These are phyloP conservation scores for Wickerhamomyces ciferrii DNA, from an alignment of 805 yeast genomes.

Conservation along the genomic window DNA sequence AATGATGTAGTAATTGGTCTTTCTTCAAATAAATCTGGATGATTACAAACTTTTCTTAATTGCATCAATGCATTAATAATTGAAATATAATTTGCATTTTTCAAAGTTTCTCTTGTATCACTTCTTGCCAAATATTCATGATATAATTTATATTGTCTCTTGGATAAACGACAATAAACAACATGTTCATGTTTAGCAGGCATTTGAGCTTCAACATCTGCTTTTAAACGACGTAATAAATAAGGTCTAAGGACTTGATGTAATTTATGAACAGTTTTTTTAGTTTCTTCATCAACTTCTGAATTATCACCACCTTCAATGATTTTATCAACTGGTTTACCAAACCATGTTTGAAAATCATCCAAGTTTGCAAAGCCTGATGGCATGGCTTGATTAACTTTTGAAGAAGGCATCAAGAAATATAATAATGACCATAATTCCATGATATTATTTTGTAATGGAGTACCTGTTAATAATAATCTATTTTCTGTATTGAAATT, in stretches of 20 bases:
- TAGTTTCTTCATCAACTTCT: conserved; percentile 68
- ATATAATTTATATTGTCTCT: conserved; percentile 85
- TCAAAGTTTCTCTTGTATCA: conserved; percentile 87
- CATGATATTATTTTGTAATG: conserved; percentile 89
- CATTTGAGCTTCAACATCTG: conserved; percentile 98
- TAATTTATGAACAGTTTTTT: conserved; percentile 76
- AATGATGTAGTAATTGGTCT: conserved; percentile 91
- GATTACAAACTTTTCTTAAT: conserved; percentile 92
- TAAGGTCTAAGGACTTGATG: conserved; percentile 95
- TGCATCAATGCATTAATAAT: conserved; percentile 98
- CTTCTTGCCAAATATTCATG: conserved; percentile 98
- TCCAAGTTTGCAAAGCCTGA: conserved; percentile 91
- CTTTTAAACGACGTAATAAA: conserved; percentile 82
- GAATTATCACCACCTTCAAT: conserved; percentile 64
- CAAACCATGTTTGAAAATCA: conserved; percentile 98
- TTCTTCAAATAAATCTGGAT: conserved; percentile 94
- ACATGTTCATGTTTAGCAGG: conserved; percentile 97
- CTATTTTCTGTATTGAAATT: conserved; percentile 92
- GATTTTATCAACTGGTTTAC: conserved; percentile 91
- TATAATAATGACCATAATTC: conserved; percentile 95
- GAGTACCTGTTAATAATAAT: conserved; percentile 90
- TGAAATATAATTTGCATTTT: conserved; percentile 90
- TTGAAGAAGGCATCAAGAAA: conserved; percentile 91
- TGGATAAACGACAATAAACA: conserved; percentile 85
- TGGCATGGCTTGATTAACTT: conserved; percentile 70